Conservation (phyloP, 805 yeast species). For the Starmera pachycereana region DNA sequence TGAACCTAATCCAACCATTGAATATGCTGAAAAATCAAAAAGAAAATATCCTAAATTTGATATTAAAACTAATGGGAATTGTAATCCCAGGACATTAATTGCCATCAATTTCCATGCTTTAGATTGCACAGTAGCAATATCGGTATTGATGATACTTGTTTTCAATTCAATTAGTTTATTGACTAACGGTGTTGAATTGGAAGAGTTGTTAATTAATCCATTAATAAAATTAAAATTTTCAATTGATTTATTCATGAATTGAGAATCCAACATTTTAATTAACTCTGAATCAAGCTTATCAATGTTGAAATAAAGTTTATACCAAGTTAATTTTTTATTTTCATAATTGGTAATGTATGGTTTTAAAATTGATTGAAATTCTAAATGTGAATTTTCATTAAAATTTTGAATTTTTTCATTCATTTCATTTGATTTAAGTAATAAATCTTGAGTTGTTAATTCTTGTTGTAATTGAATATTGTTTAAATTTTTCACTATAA, state of each 20-base stretch:
- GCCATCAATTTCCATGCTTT: conserved; percentile 17
- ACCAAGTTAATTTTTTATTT: conserved; percentile 18
- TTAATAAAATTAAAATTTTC: conserved; percentile 20
- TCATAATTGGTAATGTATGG: conserved; percentile 18
- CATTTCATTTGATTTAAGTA: conserved; percentile 7
- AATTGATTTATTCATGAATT: conserved; percentile 16
- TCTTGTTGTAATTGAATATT: conserved; percentile 12
- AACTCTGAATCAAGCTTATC: conserved; percentile 20
- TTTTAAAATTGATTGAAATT: conserved; percentile 19
- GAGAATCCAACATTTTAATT: conserved; percentile 17
- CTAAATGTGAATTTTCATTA: conserved; percentile 20
- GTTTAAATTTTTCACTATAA: conserved; percentile 8
- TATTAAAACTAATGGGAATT: conserved; percentile 20
- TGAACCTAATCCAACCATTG: conserved; percentile 23
- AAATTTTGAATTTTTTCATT: conserved; percentile 17
- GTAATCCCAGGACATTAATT: conserved; percentile 20
- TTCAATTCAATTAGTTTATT: conserved; percentile 12
- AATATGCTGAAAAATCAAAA: conserved; percentile 19
- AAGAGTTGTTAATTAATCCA: conserved; percentile 22
- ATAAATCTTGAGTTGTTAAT: conserved; percentile 11
- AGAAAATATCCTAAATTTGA: conserved; percentile 19
- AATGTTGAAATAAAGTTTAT: conserved; percentile 22
- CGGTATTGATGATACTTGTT: conserved; percentile 11
- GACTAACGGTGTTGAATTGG: conserved; percentile 1
- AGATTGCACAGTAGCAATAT: conserved; percentile 15